Evolutionary conservation across 495 filamentous ascomycete genomes (phyloP).

Genomic region (Aspergillus heteromorphus): DNA sequence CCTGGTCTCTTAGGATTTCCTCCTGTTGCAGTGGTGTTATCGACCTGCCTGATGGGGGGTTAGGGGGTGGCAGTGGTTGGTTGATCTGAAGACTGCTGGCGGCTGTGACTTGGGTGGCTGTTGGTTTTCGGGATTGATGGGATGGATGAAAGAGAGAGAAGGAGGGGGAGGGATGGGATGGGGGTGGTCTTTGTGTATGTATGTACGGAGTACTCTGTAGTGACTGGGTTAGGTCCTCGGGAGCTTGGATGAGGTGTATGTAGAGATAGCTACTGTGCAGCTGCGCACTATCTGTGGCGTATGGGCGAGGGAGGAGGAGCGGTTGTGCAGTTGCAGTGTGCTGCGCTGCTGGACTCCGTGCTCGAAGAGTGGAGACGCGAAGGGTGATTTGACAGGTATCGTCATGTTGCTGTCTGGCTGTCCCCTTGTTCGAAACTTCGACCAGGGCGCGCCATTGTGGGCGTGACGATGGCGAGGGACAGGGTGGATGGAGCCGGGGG

Average conservation of each 20-base stretch:
- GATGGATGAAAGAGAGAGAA: too few species aligned
- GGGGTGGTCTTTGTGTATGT: not conserved
- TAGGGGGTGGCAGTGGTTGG: too few species aligned
- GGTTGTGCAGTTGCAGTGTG: not conserved
- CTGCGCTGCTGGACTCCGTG: not conserved
- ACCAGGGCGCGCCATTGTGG: too few species aligned
- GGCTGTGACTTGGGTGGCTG: not conserved
- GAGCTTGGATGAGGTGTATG: not conserved
- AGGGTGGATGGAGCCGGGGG: too few species aligned
- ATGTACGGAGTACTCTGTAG: too few species aligned
- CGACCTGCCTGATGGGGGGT: not conserved
- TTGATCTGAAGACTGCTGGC: not conserved
- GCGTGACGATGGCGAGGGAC: too few species aligned
- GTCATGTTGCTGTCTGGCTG: too few species aligned
- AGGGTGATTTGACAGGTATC: too few species aligned
- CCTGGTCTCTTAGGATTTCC: not conserved
- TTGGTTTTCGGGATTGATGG: not conserved
- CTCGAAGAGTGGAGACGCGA: not conserved
- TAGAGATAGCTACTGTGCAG: not conserved
- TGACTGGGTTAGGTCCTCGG: not conserved
- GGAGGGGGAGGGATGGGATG: not conserved
- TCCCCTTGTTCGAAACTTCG: too few species aligned
- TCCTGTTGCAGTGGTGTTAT: not conserved
- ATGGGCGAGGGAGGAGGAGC: not conserved
- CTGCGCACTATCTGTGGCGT: not conserved